Base-by-base conservation (phyloP, 1,139 yeast species). In the Pichia sp. region DNA sequence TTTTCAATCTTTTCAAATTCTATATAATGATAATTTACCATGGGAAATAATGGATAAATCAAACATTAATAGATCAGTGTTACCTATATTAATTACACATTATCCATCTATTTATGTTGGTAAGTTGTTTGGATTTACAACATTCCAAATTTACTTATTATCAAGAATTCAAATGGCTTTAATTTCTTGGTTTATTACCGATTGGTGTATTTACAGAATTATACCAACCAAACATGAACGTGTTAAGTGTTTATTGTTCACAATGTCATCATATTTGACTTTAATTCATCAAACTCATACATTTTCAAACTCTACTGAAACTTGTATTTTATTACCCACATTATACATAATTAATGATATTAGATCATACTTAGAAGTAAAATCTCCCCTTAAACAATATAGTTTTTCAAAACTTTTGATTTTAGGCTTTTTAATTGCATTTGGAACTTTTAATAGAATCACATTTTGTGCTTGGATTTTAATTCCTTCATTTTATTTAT, bases 251-350 rank as follows among this genome's bases (percentile, higher is more conserved):
- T 66, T 81, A 25, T 77, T 84, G 50, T 83, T 88, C 60, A 76
- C 81, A 19, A 82, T 81, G 66, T 83, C 96, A 0, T 87, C 96
- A 1, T 93, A 87, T 64, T 76, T 90, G 14, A 84, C 96, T 0
- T 75, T 88, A 72, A 81, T 85, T 0, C 84, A 83, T 62, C 98
- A 93, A 65, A 75, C 88, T 1, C 98, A 91, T 65, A 83, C 95
- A 2, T 88, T 95, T 63, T 87, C 96, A 38, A 95, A 95, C 65
- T 80, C 91, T 31, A 66, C 88, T 5, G 99, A 95, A 62, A 88
- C 98, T 0, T 71, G 82, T 25, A 57, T 90, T 36, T 70, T 93
- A 25, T 63, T 90, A 42, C 60, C 81, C 55, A 73, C 80, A 11
- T 67, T 90, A 13, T 77, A 77, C 68, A 60, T 80, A 18, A 71